phyloP scores from a whole-genome alignment of 345 rosid genomes.

The Viola odorata region DNA sequence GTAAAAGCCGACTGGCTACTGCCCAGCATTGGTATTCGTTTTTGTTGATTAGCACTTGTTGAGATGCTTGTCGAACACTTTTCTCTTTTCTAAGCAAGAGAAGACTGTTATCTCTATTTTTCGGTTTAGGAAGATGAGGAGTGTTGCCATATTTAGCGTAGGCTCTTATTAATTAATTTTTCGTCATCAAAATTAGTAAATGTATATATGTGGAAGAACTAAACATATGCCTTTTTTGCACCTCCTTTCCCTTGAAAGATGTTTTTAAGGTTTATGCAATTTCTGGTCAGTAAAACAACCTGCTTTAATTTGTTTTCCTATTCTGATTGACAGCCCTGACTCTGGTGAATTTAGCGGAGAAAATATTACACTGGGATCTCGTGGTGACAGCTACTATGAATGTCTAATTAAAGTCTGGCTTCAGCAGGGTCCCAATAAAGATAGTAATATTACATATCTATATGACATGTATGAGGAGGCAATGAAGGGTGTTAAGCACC shows the following conservation, averaged over 20 bases:
- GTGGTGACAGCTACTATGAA: conserved; percentile 98
- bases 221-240: no score
- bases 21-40: no score
- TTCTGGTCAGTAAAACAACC: background rate
- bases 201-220: no score
- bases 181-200: no score
- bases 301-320: conserved; percentile 16
- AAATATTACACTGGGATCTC: conserved; percentile 93
- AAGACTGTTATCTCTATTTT: no score
- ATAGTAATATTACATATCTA: conserved; percentile 54
- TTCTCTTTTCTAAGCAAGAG: no score
- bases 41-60: no score
- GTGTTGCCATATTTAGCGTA: no score
- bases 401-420: conserved; percentile 95
- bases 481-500: conserved; percentile 86
- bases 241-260: background rate
- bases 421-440: conserved; percentile 52
- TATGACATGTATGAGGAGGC: conserved; percentile 89
- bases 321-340: conserved; percentile 59
- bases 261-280: background rate
- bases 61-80: no score
- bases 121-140: no score
- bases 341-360: conserved; percentile 83
- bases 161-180: no score
- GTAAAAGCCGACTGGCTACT: no score